Percentiles rank a stretch among this genome's conserved stretches.
phyloP scores from a whole-genome alignment of 768 basidiomycete genomes.

The Neoboletus subvelutipes region DNA sequence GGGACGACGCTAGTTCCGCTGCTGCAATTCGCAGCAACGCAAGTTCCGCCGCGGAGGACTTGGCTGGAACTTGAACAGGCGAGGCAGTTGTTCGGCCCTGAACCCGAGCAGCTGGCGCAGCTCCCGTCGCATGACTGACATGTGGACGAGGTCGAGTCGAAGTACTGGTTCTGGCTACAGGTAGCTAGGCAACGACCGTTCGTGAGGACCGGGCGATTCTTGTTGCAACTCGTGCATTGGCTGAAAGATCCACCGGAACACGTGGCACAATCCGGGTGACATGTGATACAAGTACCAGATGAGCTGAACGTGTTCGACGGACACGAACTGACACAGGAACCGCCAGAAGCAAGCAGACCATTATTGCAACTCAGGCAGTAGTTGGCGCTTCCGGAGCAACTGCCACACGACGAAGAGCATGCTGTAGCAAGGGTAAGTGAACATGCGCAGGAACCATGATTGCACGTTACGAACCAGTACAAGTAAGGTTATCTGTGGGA shows the following conservation, averaged over 20 bases:
- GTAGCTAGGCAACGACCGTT: conserved; percentile 78
- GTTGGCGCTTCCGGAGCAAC: conserved; percentile 63
- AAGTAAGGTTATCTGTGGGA: conserved; percentile 70
- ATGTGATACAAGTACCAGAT: conserved; percentile 64
- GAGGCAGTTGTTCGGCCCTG: conserved; percentile 67
- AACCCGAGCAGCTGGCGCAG: conserved; percentile 75
- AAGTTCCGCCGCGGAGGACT: conserved; percentile 65
- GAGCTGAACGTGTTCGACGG: conserved; percentile 70
- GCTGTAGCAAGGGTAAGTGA: conserved; percentile 36
- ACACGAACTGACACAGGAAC: conserved; percentile 75
- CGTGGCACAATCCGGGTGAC: conserved; percentile 84
- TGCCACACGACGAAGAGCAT: conserved; percentile 71
- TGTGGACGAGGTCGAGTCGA: conserved; percentile 59
- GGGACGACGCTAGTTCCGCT: conserved; percentile 55
- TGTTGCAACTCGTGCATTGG: conserved; percentile 73
- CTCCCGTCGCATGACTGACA: conserved; percentile 74
- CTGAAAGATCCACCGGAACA: conserved; percentile 79
- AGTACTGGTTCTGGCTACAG: conserved; percentile 70
- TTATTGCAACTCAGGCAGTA: conserved; percentile 75
- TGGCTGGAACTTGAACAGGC: conserved; percentile 64
- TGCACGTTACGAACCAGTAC: conserved; percentile 53
- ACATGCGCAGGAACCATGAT: neutral
- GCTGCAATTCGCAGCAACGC: conserved; percentile 61
- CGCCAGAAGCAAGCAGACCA: conserved; percentile 63
- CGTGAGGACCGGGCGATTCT: conserved; percentile 66